Percentiles rank a stretch among this genome's conserved stretches.
phyloP scores from a whole-genome alignment of 225 moss, liverwort and hornwort genomes.

The Physcomitrellopsis africana region DNA sequence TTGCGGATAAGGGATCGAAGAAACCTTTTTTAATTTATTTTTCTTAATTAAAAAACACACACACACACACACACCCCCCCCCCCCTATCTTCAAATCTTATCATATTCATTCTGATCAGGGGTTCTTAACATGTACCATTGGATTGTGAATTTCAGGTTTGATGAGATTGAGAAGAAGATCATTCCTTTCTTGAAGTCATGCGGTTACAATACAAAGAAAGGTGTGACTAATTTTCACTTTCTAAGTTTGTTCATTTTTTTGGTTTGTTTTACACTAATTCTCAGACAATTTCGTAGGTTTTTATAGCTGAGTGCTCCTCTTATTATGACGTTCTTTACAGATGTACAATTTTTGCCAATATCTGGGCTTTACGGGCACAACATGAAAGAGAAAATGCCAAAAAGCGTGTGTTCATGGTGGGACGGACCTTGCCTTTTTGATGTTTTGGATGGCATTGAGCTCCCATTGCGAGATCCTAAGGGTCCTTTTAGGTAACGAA shows the following conservation, averaged over 20 bases:
- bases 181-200: slow-evolving; percentile 78
- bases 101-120: not conserved
- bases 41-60: too few relatives aligned
- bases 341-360: slow-evolving; percentile 93
- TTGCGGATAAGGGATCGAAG: too few relatives aligned
- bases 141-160: slow-evolving; percentile 54
- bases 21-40: too few relatives aligned
- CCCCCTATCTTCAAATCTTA: not conserved
- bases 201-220: slow-evolving; percentile 92
- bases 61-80: too few relatives aligned
- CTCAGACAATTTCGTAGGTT: not conserved
- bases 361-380: slow-evolving; percentile 79
- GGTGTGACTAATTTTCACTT: slow-evolving; percentile 35
- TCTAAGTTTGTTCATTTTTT: not conserved
- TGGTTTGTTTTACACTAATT: not conserved
- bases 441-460: slow-evolving; percentile 87
- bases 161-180: slow-evolving; percentile 96
- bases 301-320: not conserved
- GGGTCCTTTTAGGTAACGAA: slow-evolving; percentile 73
- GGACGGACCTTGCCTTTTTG: slow-evolving; percentile 91
- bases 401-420: slow-evolving; percentile 82
- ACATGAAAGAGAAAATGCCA: slow-evolving; percentile 74
- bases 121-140: not conserved
- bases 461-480: slow-evolving; percentile 75
- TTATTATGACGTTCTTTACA: slow-evolving; percentile 33